Percentiles rank a stretch among this genome's conserved stretches.
Conservation (phyloP, 1,284 basidiomycete species). For the Xerocomus nothofagi region DNA sequence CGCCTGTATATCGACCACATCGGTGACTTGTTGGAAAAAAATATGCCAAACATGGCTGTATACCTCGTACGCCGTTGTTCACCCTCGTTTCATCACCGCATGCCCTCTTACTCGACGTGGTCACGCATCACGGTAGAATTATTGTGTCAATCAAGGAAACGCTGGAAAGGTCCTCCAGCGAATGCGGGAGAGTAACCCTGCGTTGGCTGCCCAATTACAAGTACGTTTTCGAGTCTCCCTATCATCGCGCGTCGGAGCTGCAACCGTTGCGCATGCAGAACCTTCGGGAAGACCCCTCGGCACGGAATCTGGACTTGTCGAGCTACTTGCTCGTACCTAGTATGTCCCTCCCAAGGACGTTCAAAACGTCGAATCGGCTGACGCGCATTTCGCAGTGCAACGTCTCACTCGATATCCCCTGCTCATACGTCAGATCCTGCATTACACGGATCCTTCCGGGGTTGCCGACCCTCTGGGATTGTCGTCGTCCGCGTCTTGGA, state of each 20-base stretch:
- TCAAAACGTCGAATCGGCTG: constrained; percentile 1
- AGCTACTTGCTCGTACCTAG: constrained; percentile 91
- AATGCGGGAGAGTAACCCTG: constrained; percentile 65
- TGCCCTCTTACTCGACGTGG: not conserved
- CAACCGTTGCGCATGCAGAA: constrained; percentile 40
- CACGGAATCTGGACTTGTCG: constrained; percentile 84
- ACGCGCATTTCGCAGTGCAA: constrained; percentile 67
- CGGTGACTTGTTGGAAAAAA: constrained; percentile 78
- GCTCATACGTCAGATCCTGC: constrained; percentile 81
- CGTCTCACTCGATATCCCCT: constrained; percentile 91
- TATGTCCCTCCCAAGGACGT: constrained; percentile 39
- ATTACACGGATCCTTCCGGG: constrained; percentile 60
- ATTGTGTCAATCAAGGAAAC: constrained; percentile 87
- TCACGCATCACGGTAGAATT: constrained; percentile 54
- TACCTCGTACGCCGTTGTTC: constrained; percentile 61
- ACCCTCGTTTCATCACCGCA: not conserved
- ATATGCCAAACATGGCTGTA: constrained; percentile 75
- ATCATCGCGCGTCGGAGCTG: not conserved
- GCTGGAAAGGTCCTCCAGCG: constrained; percentile 81
- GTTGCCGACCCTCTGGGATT: not conserved
- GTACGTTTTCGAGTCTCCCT: constrained; percentile 38
- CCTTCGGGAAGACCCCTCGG: constrained; percentile 71
- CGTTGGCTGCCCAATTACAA: constrained; percentile 67
- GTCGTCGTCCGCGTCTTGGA: constrained; percentile 2
- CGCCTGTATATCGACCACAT: constrained; percentile 88